A percentile compares a stretch with the other conserved stretches of the same genome.
Conservation (phyloP, 2,329 filamentous ascomycete genomes). For the Fusarium kyushuense region DNA sequence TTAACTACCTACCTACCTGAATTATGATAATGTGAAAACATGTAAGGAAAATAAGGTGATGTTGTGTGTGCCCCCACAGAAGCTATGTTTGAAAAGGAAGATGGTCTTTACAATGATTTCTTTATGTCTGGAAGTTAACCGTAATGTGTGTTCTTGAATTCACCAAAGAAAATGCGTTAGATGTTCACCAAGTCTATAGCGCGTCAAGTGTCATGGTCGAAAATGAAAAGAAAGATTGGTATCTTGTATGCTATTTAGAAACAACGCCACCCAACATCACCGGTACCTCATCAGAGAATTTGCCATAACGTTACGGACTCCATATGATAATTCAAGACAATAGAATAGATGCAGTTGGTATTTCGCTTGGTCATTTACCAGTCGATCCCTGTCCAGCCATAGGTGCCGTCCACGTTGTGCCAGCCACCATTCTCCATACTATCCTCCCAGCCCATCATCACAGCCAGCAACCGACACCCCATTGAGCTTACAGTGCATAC, state of each 20-base stretch:
- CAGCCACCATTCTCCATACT: constrained; percentile 71
- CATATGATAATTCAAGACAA: neutral
- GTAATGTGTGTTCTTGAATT: neutral
- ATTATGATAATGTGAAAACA: no score
- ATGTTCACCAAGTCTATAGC: neutral
- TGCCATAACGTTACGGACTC: neutral
- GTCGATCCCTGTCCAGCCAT: constrained; percentile 67
- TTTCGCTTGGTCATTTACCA: constrained; percentile 44
- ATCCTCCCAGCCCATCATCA: constrained; percentile 88
- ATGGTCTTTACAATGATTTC: neutral
- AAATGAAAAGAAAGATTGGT: constrained; percentile 23
- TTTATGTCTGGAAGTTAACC: neutral
- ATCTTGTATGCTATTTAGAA: constrained; percentile 30
- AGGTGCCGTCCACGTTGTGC: constrained; percentile 83
- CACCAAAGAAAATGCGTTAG: neutral
- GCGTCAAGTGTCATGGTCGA: neutral
- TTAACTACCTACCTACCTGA: neutral
- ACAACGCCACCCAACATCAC: constrained; percentile 39
- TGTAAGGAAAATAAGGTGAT: no score
- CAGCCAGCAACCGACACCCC: constrained; percentile 79
- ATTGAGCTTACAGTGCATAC: constrained; percentile 81
- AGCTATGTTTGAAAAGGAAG: neutral
- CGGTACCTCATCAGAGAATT: constrained; percentile 22
- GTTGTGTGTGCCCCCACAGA: no score
- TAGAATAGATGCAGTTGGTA: neutral